phyloP scores from a whole-genome alignment of 345 rosid species.

The Pelargonium nanum region DNA sequence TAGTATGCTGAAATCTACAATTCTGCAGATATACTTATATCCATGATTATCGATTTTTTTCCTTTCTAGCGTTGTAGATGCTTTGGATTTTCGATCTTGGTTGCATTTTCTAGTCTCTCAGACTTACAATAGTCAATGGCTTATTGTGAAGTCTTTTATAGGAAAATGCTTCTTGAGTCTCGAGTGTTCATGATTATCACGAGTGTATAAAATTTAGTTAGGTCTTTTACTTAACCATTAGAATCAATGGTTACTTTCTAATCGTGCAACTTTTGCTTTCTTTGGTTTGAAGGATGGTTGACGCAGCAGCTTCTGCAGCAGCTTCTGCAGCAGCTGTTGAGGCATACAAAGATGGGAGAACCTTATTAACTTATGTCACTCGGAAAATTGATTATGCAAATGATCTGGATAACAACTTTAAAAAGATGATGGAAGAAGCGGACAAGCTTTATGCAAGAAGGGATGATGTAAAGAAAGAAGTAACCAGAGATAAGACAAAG shows the following conservation, averaged over 20 bases:
- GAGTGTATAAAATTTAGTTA: too few species aligned
- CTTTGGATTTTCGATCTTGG: too few species aligned
- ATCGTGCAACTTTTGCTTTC: too few species aligned
- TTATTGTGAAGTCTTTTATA: too few species aligned
- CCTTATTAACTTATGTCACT: constrained; percentile 2
- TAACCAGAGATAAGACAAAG: constrained; percentile 11
- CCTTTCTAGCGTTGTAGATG: too few species aligned
- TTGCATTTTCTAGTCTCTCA: too few species aligned
- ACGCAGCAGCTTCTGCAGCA: constrained; percentile 8
- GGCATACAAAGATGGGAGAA: constrained; percentile 9
- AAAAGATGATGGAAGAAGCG: constrained; percentile 4
- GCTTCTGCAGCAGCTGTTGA: constrained; percentile 12
- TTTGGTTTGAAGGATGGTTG: constrained; percentile 7
- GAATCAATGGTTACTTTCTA: not conserved
- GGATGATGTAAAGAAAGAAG: constrained; percentile 12
- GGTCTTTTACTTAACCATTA: not conserved
- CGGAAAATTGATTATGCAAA: not conserved
- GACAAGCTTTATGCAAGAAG: constrained; percentile 15
- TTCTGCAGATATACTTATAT: too few species aligned
- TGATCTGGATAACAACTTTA: constrained; percentile 1
- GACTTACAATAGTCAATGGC: too few species aligned
- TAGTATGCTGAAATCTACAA: too few species aligned
- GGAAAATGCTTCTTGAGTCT: too few species aligned
- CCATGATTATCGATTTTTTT: too few species aligned
- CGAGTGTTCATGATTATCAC: too few species aligned